A percentile compares a stretch with the other conserved stretches of the same genome.
Conservation (phyloP, 768 basidiomycete species). For the Leccinum rimulosum region DNA sequence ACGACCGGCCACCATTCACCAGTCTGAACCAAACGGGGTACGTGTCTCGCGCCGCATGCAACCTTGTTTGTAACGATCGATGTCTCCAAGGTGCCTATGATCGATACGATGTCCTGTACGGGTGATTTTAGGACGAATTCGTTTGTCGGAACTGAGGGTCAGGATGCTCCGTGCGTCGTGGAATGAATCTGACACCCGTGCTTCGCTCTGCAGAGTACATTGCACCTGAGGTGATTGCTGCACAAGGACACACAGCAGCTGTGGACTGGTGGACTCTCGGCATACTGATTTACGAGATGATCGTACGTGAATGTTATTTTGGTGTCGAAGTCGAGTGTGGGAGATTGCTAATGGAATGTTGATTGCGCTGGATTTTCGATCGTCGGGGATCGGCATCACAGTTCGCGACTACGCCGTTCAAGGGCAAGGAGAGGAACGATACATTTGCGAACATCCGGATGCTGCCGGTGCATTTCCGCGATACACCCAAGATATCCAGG, state of each 20-base stretch:
- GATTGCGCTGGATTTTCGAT: constrained; percentile 23
- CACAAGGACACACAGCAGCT: constrained; percentile 93
- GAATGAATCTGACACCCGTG: constrained; percentile 16
- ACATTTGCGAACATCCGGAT: constrained; percentile 96
- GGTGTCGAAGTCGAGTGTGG: constrained; percentile 16
- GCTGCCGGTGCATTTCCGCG: constrained; percentile 82
- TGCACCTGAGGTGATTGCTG: constrained; percentile 97
- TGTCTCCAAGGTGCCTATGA: constrained; percentile 69
- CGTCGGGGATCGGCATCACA: constrained; percentile 34
- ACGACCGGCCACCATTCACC: constrained; percentile 83
- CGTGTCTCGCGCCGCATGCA: constrained; percentile 27
- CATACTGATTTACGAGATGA: constrained; percentile 98
- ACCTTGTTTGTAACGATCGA: constrained; percentile 4
- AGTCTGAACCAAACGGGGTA: constrained; percentile 86
- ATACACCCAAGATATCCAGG: constrained; percentile 75
- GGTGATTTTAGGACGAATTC: constrained; percentile 98
- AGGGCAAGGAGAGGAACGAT: constrained; percentile 89
- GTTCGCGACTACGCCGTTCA: constrained; percentile 99
- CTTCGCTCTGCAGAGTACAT: constrained; percentile 77
- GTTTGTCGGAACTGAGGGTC: constrained; percentile 98
- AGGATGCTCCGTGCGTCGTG: constrained; percentile 24
- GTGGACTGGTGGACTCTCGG: constrained; percentile 99
- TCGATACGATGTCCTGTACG: constrained; percentile 97
- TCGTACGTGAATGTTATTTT: constrained; percentile 59
- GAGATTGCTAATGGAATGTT: constrained; percentile 37